These are phyloP conservation scores for Smallanthus sonchifolius DNA, from an alignment of 129 eudicot species.

Conservation along the genomic window DNA sequence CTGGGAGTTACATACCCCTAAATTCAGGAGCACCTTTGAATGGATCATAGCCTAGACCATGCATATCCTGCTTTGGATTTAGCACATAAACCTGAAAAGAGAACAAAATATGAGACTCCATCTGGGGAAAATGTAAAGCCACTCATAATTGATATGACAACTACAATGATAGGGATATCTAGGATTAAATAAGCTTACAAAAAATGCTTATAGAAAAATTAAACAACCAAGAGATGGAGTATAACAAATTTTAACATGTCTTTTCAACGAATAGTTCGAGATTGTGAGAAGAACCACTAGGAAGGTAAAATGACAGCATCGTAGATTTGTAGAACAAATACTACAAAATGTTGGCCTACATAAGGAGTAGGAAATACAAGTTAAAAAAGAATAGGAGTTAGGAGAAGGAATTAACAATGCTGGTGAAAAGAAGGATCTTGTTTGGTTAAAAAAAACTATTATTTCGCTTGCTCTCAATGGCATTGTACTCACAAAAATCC, in stretches of 20 bases:
- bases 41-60: conserved; percentile 97
- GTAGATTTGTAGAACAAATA: background rate
- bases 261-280: background rate
- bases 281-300: background rate
- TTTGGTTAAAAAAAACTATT: background rate
- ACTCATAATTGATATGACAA: background rate
- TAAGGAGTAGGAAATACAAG: background rate
- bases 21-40: conserved; percentile 95
- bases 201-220: background rate
- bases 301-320: background rate
- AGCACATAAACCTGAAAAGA: conserved; percentile 68
- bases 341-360: background rate
- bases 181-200: background rate
- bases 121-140: background rate
- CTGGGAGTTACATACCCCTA: conserved; percentile 58
- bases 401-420: background rate
- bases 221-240: conserved; percentile 3
- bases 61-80: conserved; percentile 86
- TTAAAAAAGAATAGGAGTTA: background rate
- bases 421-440: background rate
- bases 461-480: background rate
- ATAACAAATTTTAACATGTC: background rate
- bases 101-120: background rate
- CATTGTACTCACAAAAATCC: background rate
- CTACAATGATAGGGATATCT: conserved; percentile 1